Conservation (phyloP, 2,329 filamentous ascomycete species). For the Penicillium aurantiogriseum region DNA sequence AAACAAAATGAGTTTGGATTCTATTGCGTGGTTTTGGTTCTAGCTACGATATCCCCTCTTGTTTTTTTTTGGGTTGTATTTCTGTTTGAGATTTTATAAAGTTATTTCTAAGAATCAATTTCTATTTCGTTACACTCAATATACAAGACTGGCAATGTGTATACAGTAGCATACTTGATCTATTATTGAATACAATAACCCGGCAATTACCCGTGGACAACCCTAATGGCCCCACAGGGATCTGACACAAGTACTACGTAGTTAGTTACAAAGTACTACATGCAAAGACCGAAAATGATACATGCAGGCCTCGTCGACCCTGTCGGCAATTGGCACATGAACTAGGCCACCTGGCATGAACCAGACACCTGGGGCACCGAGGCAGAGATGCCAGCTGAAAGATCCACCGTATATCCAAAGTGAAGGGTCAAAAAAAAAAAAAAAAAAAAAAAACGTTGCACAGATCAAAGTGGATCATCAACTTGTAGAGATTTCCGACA, state of each 20-base stretch:
- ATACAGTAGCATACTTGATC: too few species aligned
- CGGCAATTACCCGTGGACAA: too few species aligned
- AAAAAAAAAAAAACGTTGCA: background rate
- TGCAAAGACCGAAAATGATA: background rate
- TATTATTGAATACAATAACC: too few species aligned
- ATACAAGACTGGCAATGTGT: background rate
- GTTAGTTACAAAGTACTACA: background rate
- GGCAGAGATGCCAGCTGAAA: conserved; percentile 27
- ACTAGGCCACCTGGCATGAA: conserved; percentile 18
- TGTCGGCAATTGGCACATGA: conserved; percentile 7
- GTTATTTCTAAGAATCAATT: background rate
- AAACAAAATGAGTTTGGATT: conserved; percentile 8
- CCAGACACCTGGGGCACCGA: conserved; percentile 22
- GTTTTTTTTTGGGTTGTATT: conserved; percentile 1
- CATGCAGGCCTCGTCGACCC: background rate
- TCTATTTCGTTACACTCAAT: background rate
- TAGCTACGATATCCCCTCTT: conserved; percentile 24
- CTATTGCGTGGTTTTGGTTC: conserved; percentile 14
- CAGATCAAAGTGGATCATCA: conserved; percentile 5
- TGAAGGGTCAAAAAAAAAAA: background rate
- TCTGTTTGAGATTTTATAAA: background rate
- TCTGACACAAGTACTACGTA: background rate
- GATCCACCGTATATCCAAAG: background rate
- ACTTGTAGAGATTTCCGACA: background rate
- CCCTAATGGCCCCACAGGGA: conserved; percentile 4